Evolutionary conservation across 2,329 filamentous ascomycete species (phyloP), one percentile per base, ranked within the genome.

Genomic region (Huntiella decipiens): DNA sequence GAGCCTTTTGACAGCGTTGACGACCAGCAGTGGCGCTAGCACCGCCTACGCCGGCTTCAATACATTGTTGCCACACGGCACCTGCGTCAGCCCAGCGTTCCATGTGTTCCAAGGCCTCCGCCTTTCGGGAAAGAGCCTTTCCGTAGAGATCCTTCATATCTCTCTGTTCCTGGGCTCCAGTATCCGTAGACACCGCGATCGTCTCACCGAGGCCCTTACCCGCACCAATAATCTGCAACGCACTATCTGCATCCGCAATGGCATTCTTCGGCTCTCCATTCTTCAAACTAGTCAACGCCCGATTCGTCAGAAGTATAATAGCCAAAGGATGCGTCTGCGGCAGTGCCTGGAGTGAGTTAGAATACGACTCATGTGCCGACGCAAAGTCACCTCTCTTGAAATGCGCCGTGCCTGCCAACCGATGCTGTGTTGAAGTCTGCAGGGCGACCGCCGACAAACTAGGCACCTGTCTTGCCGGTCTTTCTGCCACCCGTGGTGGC

Each of bases 311-410:
- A 5, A 96, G 71, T n/a, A 96, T 67, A 49, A 96, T 91, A 13
- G 75, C 75, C 17, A 96, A 68, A 0, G 88, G 88, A 58, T 98
- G 91, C 3, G 69, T 71, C 11, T 73, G 61, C 1, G 91, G 91
- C 31, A 98, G 67, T 34, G 76, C 73, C 1, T 71, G 65, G 2
- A 98, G 66, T 1, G 91, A 85, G 28, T 74, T 72, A 0, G 82
- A 77, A 60, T 96, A 98, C 1, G 81, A 79, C 15, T 76, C 69
- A 55, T 95, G 85, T 0, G 91, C 91, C 7, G 82, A 73, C 13
- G 83, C 80, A 60, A 85, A 98, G 60, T 98, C 91, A 32, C 91
- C 91, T 33, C 84, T 77, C 62, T 95, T 96, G 65, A 94, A 96
- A 52, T 92, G 82, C 45, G 82, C 79, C 7, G 86, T 84, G 13